Percentiles rank a stretch among this genome's conserved stretches.
Evolutionary conservation across 768 basidiomycete genomes (phyloP).

Genomic region (Clitopilus passeckerianus): DNA sequence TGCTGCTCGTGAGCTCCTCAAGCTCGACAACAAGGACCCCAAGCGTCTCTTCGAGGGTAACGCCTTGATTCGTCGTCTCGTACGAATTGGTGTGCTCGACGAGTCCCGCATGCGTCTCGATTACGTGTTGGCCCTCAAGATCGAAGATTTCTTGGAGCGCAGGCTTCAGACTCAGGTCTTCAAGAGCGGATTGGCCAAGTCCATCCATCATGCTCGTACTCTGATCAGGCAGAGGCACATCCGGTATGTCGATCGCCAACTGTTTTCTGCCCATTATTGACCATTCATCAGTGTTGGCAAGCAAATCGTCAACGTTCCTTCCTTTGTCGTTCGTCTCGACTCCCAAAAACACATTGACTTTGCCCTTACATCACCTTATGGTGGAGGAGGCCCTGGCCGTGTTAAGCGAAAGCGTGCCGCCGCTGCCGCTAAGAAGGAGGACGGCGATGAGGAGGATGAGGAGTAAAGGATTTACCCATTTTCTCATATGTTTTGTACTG

Average conservation of each 20-base stretch:
- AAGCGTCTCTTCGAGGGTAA: conserved; percentile 99
- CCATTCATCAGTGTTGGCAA: conserved; percentile 74
- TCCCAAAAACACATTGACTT: conserved; percentile 99
- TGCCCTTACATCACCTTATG: conserved; percentile 92
- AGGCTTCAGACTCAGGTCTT: conserved; percentile 99
- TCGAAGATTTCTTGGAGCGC: conserved; percentile 99
- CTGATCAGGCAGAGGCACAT: conserved; percentile 98
- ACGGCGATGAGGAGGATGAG: conserved; percentile 87
- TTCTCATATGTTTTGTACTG: conserved; percentile 10
- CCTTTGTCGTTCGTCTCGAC: conserved; percentile 98
- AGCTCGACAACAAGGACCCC: conserved; percentile 99
- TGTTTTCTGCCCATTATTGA: neutral
- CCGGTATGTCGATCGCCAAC: conserved; percentile 56
- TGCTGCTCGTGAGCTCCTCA: conserved; percentile 99
- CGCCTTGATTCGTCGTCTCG: conserved; percentile 91
- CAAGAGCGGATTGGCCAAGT: conserved; percentile 97
- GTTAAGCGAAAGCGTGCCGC: conserved; percentile 98
- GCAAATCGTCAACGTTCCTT: conserved; percentile 98
- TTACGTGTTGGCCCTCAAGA: conserved; percentile 99
- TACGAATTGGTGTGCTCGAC: conserved; percentile 99
- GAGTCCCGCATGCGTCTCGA: conserved; percentile 99
- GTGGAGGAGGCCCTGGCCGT: conserved; percentile 91
- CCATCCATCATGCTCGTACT: conserved; percentile 97
- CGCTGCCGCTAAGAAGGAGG: conserved; percentile 88
- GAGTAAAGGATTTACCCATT: conserved; percentile 43